Percentiles rank a stretch among this genome's conserved stretches.
phyloP scores from a whole-genome alignment of 371 early-diverging fungal species.

The Mucor racemosus region DNA sequence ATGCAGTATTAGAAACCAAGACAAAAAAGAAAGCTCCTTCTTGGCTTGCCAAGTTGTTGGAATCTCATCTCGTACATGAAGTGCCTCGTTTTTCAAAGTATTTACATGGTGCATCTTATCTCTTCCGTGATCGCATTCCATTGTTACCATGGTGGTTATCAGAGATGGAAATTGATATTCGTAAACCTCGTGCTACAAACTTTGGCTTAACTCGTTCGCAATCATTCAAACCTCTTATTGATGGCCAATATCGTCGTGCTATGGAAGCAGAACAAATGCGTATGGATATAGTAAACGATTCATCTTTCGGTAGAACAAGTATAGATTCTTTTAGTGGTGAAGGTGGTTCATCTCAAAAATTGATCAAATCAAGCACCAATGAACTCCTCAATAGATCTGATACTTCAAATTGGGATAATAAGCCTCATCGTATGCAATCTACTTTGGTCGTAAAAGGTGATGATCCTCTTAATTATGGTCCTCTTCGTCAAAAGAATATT shows the following conservation, averaged over 20 bases:
- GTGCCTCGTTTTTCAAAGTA: conserved; percentile 99
- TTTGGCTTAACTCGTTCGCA: conserved; percentile 56
- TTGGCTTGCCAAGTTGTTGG: conserved; percentile 92
- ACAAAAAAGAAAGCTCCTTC: conserved; percentile 90
- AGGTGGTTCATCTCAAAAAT: background rate
- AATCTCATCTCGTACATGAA: conserved; percentile 91
- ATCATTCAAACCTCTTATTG: conserved; percentile 54
- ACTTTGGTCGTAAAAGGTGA: conserved; percentile 27
- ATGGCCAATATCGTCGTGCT: conserved; percentile 49
- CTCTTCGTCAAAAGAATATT: conserved; percentile 7
- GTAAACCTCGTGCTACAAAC: conserved; percentile 63
- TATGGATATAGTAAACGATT: conserved; percentile 20
- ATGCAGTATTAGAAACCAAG: conserved; percentile 98
- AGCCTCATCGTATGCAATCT: conserved; percentile 35
- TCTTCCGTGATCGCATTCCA: conserved; percentile 84
- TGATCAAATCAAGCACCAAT: background rate
- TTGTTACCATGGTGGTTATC: conserved; percentile 98
- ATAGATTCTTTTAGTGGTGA: conserved; percentile 1
- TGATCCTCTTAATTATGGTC: conserved; percentile 33
- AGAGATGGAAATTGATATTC: conserved; percentile 93
- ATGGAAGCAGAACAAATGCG: conserved; percentile 43
- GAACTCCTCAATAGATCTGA: background rate
- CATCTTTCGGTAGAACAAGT: background rate
- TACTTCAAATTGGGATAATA: conserved; percentile 17
- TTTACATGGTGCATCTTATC: conserved; percentile 93